phyloP scores from a whole-genome alignment of 2,329 filamentous ascomycete genomes.

The Stachybotrys chlorohalonatus region DNA sequence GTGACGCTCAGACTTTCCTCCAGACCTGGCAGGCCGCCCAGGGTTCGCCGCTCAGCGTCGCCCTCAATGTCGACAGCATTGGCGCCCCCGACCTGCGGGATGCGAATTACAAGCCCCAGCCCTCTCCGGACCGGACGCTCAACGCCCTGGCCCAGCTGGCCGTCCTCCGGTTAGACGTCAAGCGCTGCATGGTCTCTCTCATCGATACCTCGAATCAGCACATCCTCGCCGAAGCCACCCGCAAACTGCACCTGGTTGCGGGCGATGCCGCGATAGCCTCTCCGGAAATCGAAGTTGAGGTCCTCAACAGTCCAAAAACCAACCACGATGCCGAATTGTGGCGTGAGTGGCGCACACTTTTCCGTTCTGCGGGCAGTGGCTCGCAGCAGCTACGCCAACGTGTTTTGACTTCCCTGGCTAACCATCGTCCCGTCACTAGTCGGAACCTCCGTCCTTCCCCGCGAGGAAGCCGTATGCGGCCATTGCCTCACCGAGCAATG shows the following conservation, averaged over 20 bases:
- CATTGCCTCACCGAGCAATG: conserved; percentile 13
- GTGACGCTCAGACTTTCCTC: conserved; percentile 20
- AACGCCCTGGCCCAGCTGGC: conserved; percentile 41
- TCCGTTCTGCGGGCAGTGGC: background rate
- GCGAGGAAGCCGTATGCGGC: conserved; percentile 24
- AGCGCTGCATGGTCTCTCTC: conserved; percentile 40
- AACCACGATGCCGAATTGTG: conserved; percentile 18
- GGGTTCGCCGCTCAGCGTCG: conserved; percentile 20
- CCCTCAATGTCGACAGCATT: conserved; percentile 20
- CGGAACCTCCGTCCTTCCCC: conserved; percentile 13
- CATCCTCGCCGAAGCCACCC: conserved; percentile 42
- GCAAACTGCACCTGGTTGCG: conserved; percentile 28
- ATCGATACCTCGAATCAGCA: conserved; percentile 36
- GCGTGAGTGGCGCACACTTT: conserved; percentile 14
- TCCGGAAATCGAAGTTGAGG: conserved; percentile 13
- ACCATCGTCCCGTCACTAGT: conserved; percentile 15
- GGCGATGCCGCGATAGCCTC: conserved; percentile 16
- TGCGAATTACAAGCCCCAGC: conserved; percentile 20
- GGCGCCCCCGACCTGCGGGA: conserved; percentile 14
- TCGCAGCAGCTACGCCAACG: background rate
- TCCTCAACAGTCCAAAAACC: conserved; percentile 1
- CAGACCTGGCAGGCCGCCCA: conserved; percentile 22
- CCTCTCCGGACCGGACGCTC: conserved; percentile 27
- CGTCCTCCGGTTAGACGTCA: conserved; percentile 35
- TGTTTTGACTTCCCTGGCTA: background rate